Percentiles rank a stretch among this genome's conserved stretches.
Evolutionary conservation across 805 yeast genomes (phyloP).

Genomic region (Naumovozyma baii): DNA sequence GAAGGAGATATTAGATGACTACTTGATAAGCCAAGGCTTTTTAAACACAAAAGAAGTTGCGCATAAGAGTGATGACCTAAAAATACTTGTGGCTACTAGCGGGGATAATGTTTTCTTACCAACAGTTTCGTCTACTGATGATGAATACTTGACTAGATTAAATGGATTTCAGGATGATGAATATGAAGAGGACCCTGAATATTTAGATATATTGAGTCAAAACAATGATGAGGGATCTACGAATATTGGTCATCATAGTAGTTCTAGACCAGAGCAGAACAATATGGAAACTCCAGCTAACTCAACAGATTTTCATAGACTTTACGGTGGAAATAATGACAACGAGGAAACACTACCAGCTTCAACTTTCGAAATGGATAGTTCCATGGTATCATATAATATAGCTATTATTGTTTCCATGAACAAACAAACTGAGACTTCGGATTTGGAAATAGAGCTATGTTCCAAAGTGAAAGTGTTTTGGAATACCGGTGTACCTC

Average conservation of each 20-base stretch:
- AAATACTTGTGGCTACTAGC: slow-evolving; percentile 26
- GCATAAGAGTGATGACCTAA: slow-evolving; percentile 8
- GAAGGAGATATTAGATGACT: slow-evolving; percentile 12
- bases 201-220: not conserved
- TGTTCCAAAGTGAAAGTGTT: slow-evolving; percentile 36
- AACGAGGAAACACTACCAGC: not conserved
- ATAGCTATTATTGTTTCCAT: slow-evolving; percentile 43
- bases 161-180: slow-evolving; percentile 16
- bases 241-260: not conserved
- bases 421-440: slow-evolving; percentile 32
- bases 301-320: not conserved
- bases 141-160: slow-evolving; percentile 25
- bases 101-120: slow-evolving; percentile 32
- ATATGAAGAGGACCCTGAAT: slow-evolving; percentile 2
- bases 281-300: not conserved
- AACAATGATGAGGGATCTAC: not conserved
- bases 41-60: slow-evolving; percentile 13
- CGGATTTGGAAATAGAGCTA: slow-evolving; percentile 35
- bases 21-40: slow-evolving; percentile 25
- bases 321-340: not conserved
- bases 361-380: slow-evolving; percentile 6
- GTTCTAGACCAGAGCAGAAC: not conserved
- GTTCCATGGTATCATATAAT: slow-evolving; percentile 37
- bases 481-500: slow-evolving; percentile 49
- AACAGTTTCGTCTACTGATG: slow-evolving; percentile 27